phyloP scores from a whole-genome alignment of 2,329 filamentous ascomycete species.

The Hypomyces rosellus region DNA sequence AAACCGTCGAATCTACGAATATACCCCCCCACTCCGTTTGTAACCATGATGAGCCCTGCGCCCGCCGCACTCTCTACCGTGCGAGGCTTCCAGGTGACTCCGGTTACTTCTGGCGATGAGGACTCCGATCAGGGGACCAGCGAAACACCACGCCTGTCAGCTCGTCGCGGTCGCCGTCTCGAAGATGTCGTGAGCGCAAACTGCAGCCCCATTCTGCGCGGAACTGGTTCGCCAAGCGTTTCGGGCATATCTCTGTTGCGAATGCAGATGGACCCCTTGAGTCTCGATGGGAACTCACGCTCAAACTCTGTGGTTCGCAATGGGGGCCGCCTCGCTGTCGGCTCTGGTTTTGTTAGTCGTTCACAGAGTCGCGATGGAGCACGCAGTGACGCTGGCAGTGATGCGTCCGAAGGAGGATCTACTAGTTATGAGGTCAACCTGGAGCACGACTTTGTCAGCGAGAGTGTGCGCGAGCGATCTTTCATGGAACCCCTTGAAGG shows the following conservation, averaged over 20 bases:
- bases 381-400: constrained; percentile 46
- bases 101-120: constrained; percentile 50
- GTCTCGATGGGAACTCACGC: constrained; percentile 52
- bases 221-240: constrained; percentile 45
- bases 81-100: constrained; percentile 51
- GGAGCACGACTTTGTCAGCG: constrained; percentile 78
- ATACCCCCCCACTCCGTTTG: not conserved
- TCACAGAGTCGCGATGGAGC: constrained; percentile 51
- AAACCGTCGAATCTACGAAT: not conserved
- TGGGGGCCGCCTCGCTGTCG: constrained; percentile 33
- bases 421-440: constrained; percentile 82
- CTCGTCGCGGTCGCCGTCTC: constrained; percentile 37
- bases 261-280: constrained; percentile 72
- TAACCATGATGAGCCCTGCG: constrained; percentile 41
- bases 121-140: constrained; percentile 45
- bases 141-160: constrained; percentile 32
- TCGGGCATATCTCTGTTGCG: constrained; percentile 80
- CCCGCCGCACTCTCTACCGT: constrained; percentile 47
- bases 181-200: constrained; percentile 56
- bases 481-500: constrained; percentile 46
- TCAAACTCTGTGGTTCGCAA: constrained; percentile 51
- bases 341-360: constrained; percentile 44
- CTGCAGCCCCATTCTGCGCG: constrained; percentile 55
- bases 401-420: constrained; percentile 58
- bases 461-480: constrained; percentile 44